phyloP scores from a whole-genome alignment of 495 filamentous ascomycete species.

The Penicillium cataractarum region DNA sequence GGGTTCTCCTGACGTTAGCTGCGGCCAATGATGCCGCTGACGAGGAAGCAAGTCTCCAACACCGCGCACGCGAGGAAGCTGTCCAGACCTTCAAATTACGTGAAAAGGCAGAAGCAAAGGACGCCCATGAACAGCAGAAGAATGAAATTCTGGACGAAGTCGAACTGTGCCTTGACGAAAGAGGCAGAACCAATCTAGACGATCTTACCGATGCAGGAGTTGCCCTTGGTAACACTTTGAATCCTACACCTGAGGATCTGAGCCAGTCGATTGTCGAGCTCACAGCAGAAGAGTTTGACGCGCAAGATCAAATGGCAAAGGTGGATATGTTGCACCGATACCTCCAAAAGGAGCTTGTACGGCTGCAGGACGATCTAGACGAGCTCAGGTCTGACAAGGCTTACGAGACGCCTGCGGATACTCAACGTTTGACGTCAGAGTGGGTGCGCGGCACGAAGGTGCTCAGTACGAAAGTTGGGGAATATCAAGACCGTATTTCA shows the following conservation, averaged over 20 bases:
- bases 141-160: conserved; percentile 44
- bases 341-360: conserved; percentile 43
- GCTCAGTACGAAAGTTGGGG: conserved; percentile 58
- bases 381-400: conserved; percentile 45
- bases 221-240: conserved; percentile 36
- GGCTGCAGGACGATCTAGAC: conserved; percentile 41
- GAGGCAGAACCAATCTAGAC: conserved; percentile 37
- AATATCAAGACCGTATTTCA: conserved; percentile 56
- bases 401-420: conserved; percentile 53
- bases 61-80: conserved; percentile 45
- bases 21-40: conserved; percentile 80
- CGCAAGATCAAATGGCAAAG: conserved; percentile 46
- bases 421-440: conserved; percentile 63
- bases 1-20: conserved; percentile 73
- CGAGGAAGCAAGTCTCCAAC: conserved; percentile 65
- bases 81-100: conserved; percentile 37
- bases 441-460: conserved; percentile 64
- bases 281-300: conserved; percentile 45
- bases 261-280: conserved; percentile 47
- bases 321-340: conserved; percentile 61
- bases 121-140: conserved; percentile 37
- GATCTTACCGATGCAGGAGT: conserved; percentile 44
- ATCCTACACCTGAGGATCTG: conserved; percentile 39
- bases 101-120: conserved; percentile 32
- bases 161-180: conserved; percentile 45